These are phyloP conservation scores for Pseudogymnoascus sp. DNA, from an alignment of 2,329 filamentous ascomycete genomes.

Conservation along the genomic window DNA sequence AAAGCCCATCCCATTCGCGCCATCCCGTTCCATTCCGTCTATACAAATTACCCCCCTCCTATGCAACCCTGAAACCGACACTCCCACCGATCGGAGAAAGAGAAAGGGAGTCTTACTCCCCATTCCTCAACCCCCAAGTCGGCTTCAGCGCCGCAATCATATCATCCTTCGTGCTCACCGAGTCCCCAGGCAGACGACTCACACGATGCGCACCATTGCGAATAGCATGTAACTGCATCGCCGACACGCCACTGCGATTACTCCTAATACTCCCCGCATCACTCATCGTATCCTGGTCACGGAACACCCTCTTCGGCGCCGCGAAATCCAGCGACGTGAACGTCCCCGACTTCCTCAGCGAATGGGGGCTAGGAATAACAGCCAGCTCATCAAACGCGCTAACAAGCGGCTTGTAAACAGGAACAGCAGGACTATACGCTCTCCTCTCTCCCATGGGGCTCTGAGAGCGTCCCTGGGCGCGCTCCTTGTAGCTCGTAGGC, in stretches of 20 bases:
- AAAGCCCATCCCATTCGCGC: neutral
- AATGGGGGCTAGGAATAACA: constrained; percentile 78
- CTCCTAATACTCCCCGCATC: constrained; percentile 60
- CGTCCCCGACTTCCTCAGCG: constrained; percentile 67
- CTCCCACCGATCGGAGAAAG: no score
- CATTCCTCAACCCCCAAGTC: constrained; percentile 30
- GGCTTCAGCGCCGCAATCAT: constrained; percentile 39
- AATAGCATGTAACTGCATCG: constrained; percentile 49
- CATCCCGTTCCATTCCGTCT: neutral
- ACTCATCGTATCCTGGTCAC: constrained; percentile 48
- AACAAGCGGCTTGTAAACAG: constrained; percentile 68
- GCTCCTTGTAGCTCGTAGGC: constrained; percentile 57
- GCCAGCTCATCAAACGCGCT: constrained; percentile 82
- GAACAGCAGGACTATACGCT: constrained; percentile 67
- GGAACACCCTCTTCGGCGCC: constrained; percentile 65
- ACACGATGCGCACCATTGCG: constrained; percentile 63
- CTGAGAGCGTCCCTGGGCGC: constrained; percentile 59
- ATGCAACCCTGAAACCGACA: neutral
- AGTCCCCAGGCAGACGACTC: constrained; percentile 55
- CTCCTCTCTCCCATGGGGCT: constrained; percentile 56
- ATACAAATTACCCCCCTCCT: neutral
- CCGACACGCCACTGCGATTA: constrained; percentile 55
- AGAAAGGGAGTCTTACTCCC: neutral
- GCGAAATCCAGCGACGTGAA: constrained; percentile 78
- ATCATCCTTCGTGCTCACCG: constrained; percentile 58